Percentiles rank a stretch among this genome's conserved stretches.
These are phyloP conservation scores for Corinectria fuckeliana DNA, from an alignment of 2,329 filamentous ascomycete species.

Conservation along the genomic window DNA sequence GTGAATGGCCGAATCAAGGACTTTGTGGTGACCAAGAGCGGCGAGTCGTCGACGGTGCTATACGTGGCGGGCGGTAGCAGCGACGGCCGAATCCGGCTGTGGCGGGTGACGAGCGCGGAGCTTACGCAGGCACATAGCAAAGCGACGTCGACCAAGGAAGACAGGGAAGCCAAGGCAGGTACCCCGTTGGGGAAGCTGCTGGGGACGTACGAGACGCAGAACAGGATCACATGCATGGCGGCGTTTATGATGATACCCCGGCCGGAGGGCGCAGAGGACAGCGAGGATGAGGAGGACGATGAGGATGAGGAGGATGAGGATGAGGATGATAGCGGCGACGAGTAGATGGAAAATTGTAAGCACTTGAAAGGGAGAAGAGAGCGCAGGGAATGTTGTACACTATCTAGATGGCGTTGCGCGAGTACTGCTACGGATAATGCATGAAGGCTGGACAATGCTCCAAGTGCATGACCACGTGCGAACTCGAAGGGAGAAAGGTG, in stretches of 20 bases:
- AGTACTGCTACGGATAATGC: neutral
- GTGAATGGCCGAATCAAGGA: conserved; percentile 84
- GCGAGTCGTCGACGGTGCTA: conserved; percentile 47
- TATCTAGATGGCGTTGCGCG: neutral
- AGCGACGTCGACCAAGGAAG: conserved; percentile 38
- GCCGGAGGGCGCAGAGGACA: conserved; percentile 66
- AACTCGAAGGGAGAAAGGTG: no score
- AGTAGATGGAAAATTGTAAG: conserved; percentile 12
- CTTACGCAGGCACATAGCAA: conserved; percentile 41
- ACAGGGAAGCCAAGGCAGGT: conserved; percentile 24
- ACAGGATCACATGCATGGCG: conserved; percentile 86
- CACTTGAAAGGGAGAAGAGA: neutral
- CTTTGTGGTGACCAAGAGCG: conserved; percentile 69
- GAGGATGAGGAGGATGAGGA: conserved; percentile 49
- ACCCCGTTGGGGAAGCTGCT: conserved; percentile 68
- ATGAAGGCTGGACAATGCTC: neutral
- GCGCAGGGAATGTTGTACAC: neutral
- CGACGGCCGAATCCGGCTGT: conserved; percentile 84
- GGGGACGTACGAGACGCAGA: conserved; percentile 82
- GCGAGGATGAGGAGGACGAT: conserved; percentile 59
- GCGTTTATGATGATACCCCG: conserved; percentile 83
- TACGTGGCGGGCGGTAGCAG: conserved; percentile 79
- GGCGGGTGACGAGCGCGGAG: conserved; percentile 62
- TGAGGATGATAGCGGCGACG: conserved; percentile 47
- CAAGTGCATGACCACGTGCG: no score